Conservation (phyloP, 1,284 basidiomycete species). For the Trichosporon sp. region DNA sequence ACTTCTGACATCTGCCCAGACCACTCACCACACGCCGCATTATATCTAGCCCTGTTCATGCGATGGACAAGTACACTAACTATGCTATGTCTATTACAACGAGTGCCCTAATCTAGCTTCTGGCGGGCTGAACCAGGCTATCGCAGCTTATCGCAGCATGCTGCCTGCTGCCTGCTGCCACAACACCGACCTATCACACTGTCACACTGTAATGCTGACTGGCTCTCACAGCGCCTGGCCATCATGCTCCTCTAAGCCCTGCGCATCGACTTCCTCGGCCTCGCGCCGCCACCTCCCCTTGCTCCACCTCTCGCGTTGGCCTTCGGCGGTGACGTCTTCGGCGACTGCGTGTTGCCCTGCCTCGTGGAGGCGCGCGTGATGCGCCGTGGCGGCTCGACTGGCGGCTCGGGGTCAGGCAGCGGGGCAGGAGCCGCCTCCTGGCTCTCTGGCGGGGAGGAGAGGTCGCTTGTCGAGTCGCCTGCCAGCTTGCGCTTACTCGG, state of each 20-base stretch:
- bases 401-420: no score
- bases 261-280: background rate
- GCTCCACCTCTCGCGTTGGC: no score
- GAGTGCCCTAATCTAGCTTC: background rate
- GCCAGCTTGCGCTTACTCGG: background rate
- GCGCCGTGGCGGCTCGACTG: background rate
- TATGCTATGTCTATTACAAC: conserved; percentile 4
- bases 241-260: background rate
- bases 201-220: background rate
- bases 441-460: background rate
- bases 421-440: background rate
- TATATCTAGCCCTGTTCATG: background rate
- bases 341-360: background rate
- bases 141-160: no score
- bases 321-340: background rate
- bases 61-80: conserved; percentile 1
- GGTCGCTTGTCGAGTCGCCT: background rate
- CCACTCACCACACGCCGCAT: background rate
- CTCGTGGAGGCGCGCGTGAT: background rate
- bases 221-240: background rate
- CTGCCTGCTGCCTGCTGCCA: no score
- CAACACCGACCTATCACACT: no score
- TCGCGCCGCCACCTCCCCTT: background rate
- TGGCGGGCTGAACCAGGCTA: no score
- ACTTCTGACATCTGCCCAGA: background rate